Conservation (phyloP, 1,284 basidiomycete genomes). For the Trametes sp. region DNA sequence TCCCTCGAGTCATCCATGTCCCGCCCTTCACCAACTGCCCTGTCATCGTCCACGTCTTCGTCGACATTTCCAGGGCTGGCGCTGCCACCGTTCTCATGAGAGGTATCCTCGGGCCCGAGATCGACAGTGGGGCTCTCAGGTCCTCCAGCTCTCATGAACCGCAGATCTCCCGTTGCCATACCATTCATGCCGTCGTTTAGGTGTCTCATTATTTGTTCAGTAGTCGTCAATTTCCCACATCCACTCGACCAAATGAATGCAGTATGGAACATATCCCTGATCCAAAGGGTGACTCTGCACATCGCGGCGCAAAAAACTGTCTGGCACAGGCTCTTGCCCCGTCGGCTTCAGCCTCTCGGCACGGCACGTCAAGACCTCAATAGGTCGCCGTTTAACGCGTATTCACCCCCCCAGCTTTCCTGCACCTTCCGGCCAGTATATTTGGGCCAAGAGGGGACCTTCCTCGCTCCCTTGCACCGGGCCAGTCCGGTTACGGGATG, state of each 20-base stretch:
- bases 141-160: not conserved
- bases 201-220: not conserved
- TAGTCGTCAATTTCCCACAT: not conserved
- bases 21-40: too few species aligned
- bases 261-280: not conserved
- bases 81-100: not conserved
- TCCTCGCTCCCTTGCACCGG: not conserved
- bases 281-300: not conserved
- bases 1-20: not conserved
- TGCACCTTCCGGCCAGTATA: not conserved
- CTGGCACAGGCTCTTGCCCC: not conserved
- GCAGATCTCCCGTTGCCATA: not conserved
- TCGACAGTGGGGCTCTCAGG: not conserved
- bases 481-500: not conserved
- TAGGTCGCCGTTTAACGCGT: not conserved
- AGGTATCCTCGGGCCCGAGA: not conserved
- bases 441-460: not conserved
- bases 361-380: not conserved
- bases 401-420: not conserved
- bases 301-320: not conserved
- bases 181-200: not conserved
- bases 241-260: not conserved
- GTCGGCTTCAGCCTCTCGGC: slow-evolving; percentile 3
- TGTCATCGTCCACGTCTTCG: not conserved
- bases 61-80: not conserved